Percentiles rank a stretch among this genome's conserved stretches.
Conservation (phyloP, 2,329 filamentous ascomycete species). For the Exophiala sideris region DNA sequence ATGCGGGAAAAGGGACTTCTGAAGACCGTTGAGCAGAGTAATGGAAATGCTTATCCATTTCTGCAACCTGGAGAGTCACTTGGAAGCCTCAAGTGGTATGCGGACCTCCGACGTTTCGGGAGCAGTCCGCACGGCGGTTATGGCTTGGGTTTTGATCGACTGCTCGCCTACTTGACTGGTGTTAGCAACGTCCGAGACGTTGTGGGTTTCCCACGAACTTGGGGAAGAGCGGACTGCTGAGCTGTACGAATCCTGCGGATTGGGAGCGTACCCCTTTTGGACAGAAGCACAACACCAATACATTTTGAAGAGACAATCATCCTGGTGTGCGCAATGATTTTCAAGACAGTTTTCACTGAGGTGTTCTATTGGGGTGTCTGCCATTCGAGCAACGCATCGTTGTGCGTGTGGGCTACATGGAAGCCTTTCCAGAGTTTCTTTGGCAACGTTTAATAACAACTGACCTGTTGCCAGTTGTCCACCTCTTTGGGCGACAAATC, state of each 20-base stretch:
- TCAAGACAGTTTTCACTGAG: no score
- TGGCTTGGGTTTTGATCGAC: conserved; percentile 82
- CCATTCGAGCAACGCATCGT: no score
- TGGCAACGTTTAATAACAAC: no score
- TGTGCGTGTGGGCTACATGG: no score
- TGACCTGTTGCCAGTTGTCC: no score
- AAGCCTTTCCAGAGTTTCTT: no score
- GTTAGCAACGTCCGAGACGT: conserved; percentile 80
- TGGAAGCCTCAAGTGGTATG: conserved; percentile 74
- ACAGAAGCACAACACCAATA: no score
- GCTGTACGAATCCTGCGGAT: background rate
- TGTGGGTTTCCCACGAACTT: conserved; percentile 76
- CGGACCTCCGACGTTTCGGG: conserved; percentile 85
- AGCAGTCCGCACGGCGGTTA: conserved; percentile 89
- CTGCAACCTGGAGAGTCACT: conserved; percentile 39
- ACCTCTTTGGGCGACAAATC: no score
- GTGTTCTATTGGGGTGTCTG: no score
- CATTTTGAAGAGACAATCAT: no score
- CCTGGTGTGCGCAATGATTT: no score
- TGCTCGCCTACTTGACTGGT: conserved; percentile 78
- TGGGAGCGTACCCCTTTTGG: no score
- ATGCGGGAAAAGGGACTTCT: conserved; percentile 68
- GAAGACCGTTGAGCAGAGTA: conserved; percentile 27
- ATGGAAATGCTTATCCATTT: conserved; percentile 33
- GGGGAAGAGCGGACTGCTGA: conserved; percentile 52